Percentiles rank a stretch among this genome's conserved stretches.
phyloP scores from a whole-genome alignment of 2,329 filamentous ascomycete genomes.

The Septoria petroselini region DNA sequence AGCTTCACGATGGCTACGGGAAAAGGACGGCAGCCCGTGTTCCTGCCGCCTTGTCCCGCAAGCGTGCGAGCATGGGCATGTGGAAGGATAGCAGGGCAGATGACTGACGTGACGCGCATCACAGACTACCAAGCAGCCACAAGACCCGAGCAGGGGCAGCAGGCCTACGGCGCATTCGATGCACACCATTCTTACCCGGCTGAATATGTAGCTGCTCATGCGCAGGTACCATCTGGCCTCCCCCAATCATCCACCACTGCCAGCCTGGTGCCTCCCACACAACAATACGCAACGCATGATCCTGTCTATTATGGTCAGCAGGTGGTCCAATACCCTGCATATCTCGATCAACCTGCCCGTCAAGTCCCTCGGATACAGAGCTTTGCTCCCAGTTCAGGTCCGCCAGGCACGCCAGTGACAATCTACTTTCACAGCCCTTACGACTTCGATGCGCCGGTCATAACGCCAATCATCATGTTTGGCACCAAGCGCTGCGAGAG shows the following conservation, averaged over 20 bases:
- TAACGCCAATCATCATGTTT: slow-evolving; percentile 63
- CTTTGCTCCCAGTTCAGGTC: slow-evolving; percentile 66
- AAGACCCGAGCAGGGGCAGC: slow-evolving; percentile 56
- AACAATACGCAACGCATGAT: slow-evolving; percentile 51
- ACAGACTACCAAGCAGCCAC: slow-evolving; percentile 56
- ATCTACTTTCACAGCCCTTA: slow-evolving; percentile 73
- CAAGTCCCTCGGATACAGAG: slow-evolving; percentile 64
- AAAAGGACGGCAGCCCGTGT: slow-evolving; percentile 12
- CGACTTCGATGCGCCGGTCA: slow-evolving; percentile 61
- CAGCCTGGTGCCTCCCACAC: slow-evolving; percentile 43
- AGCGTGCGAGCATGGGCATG: slow-evolving; percentile 26
- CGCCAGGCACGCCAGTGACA: slow-evolving; percentile 66
- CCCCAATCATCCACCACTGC: slow-evolving; percentile 45
- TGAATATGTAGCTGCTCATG: slow-evolving; percentile 50
- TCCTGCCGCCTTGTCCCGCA: slow-evolving; percentile 18
- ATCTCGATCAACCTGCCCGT: slow-evolving; percentile 61
- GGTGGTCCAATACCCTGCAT: slow-evolving; percentile 61
- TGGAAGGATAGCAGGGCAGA: slow-evolving; percentile 35
- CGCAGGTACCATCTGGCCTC: slow-evolving; percentile 50
- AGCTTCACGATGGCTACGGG: slow-evolving; percentile 13
- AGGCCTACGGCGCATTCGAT: slow-evolving; percentile 48
- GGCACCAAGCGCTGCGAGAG: slow-evolving; percentile 71
- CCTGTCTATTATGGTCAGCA: slow-evolving; percentile 50
- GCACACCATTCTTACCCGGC: slow-evolving; percentile 49
- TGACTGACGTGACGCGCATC: slow-evolving; percentile 49